A percentile compares a stretch with the other conserved stretches of the same genome.
These are phyloP conservation scores for Penicillium sp. DNA, from an alignment of 2,329 filamentous ascomycete species.

Conservation along the genomic window DNA sequence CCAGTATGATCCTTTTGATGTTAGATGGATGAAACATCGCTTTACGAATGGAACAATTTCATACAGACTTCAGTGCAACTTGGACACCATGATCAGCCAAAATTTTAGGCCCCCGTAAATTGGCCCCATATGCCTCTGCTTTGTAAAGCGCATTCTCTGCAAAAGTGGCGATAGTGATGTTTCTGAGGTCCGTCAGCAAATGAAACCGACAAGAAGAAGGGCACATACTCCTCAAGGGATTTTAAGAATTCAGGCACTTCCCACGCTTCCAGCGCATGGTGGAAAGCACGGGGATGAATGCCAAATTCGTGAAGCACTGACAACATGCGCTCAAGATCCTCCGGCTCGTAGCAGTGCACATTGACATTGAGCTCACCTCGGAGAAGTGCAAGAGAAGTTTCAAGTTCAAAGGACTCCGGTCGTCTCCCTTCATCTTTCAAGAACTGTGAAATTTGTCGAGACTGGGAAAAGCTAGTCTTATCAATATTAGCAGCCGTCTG, in stretches of 20 bases:
- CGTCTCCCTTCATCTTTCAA: neutral
- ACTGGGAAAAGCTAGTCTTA: neutral
- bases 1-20: neutral
- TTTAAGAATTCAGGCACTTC: neutral
- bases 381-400: neutral
- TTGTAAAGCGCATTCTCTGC: neutral
- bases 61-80: neutral
- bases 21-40: neutral
- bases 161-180: neutral
- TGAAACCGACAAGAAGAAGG: neutral
- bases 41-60: neutral
- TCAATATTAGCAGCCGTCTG: neutral
- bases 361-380: neutral
- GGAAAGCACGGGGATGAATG: neutral
- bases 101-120: neutral
- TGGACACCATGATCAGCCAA: neutral
- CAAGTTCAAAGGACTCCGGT: neutral
- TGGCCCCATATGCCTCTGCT: neutral
- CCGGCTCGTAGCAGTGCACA: neutral
- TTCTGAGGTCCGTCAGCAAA: neutral
- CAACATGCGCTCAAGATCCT: neutral
- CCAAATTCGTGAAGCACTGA: neutral
- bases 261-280: neutral
- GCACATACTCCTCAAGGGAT: neutral
- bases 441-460: neutral